Conservation (phyloP, 371 early-diverging fungal species). For the Dinochytrium kinnereticum region DNA sequence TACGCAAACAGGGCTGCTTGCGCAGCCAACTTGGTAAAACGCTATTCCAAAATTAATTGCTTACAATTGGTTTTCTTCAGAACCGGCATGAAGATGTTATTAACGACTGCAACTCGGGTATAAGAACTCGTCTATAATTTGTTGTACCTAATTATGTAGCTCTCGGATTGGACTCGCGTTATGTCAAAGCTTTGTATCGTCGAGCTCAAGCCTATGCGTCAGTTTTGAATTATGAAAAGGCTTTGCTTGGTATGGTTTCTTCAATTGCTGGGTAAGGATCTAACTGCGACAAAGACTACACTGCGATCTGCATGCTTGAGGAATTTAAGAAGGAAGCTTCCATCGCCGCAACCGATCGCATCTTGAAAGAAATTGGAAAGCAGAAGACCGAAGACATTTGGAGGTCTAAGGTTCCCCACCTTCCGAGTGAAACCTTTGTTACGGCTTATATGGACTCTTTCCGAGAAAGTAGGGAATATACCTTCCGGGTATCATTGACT, state of each 20-base stretch:
- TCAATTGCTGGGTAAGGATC: not conserved
- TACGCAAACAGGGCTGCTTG: slow-evolving; percentile 96
- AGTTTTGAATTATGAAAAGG: slow-evolving; percentile 67
- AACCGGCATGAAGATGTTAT: slow-evolving; percentile 71
- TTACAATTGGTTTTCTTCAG: slow-evolving; percentile 18
- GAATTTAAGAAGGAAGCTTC: slow-evolving; percentile 87
- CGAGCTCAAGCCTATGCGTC: slow-evolving; percentile 57
- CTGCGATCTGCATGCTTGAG: slow-evolving; percentile 90
- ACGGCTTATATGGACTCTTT: slow-evolving; percentile 70
- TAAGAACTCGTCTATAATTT: no score
- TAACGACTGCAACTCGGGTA: slow-evolving; percentile 44
- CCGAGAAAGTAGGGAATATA: slow-evolving; percentile 4
- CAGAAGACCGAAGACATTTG: slow-evolving; percentile 78
- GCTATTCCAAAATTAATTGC: no score
- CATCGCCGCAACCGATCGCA: slow-evolving; percentile 84
- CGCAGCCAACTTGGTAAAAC: slow-evolving; percentile 67
- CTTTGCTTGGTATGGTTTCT: slow-evolving; percentile 70
- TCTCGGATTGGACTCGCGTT: slow-evolving; percentile 47
- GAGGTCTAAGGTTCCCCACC: slow-evolving; percentile 46
- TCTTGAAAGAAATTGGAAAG: slow-evolving; percentile 83
- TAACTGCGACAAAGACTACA: slow-evolving; percentile 68
- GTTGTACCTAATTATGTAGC: slow-evolving; percentile 26
- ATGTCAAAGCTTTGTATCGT: slow-evolving; percentile 56
- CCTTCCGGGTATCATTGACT: not conserved
- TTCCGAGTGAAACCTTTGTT: slow-evolving; percentile 92